phyloP scores from a whole-genome alignment of 176 grass and related monocot genomes.

The Zea mays region DNA sequence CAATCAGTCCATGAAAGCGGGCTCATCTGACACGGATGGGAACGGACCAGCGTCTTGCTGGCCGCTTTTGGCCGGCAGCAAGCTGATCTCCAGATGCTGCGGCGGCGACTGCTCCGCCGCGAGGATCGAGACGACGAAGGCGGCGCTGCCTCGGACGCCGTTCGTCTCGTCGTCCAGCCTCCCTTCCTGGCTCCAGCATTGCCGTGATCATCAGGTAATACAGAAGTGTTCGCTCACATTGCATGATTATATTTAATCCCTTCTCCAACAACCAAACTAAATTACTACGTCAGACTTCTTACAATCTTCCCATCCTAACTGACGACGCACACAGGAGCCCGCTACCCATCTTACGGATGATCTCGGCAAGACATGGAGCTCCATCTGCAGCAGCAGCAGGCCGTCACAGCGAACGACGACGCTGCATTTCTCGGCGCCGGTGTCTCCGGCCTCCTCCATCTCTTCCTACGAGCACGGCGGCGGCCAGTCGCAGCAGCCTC shows the following conservation, averaged over 20 bases:
- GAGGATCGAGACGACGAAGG: slow-evolving; percentile 39
- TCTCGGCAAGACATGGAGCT: slow-evolving; percentile 61
- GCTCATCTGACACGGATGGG: slow-evolving; percentile 52
- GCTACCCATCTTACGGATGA: slow-evolving; percentile 47
- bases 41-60: slow-evolving; percentile 48
- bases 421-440: slow-evolving; percentile 47
- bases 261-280: not conserved
- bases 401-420: slow-evolving; percentile 50
- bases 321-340: slow-evolving; percentile 39
- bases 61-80: slow-evolving; percentile 49
- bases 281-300: not conserved
- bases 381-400: slow-evolving; percentile 48
- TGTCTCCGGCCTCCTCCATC: slow-evolving; percentile 57
- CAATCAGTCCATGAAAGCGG: too few relatives aligned
- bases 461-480: slow-evolving; percentile 51
- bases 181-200: slow-evolving; percentile 83
- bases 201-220: slow-evolving; percentile 59
- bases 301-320: not conserved
- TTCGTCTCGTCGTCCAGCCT: slow-evolving; percentile 48
- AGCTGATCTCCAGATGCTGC: slow-evolving; percentile 52
- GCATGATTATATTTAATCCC: not conserved
- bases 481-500: slow-evolving; percentile 14
- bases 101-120: slow-evolving; percentile 55
- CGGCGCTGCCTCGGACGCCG: slow-evolving; percentile 25
- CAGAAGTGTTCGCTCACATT: slow-evolving; percentile 22